Percentiles rank a stretch among this genome's conserved stretches.
Evolutionary conservation across 768 basidiomycete species (phyloP).

Genomic region (Russula foetens): DNA sequence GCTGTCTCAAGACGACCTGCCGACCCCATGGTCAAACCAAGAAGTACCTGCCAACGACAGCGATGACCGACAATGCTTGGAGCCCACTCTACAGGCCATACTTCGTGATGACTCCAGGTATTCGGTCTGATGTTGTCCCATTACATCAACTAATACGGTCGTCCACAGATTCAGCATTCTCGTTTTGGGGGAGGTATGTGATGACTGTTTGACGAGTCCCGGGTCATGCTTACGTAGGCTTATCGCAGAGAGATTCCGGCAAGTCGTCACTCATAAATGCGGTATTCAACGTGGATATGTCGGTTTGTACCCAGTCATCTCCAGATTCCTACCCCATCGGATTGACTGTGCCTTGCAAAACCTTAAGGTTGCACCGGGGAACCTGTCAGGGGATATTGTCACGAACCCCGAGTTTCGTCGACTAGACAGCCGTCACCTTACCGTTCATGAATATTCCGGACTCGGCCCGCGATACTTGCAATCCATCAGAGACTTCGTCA

Average conservation of each 20-base stretch:
- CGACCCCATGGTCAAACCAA: background rate
- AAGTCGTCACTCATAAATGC: conserved; percentile 5
- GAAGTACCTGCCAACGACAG: too few species aligned
- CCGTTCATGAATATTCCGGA: background rate
- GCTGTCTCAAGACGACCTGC: background rate
- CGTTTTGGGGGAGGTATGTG: conserved; percentile 6
- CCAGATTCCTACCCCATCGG: background rate
- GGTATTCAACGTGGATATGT: background rate
- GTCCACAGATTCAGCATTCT: conserved; percentile 7
- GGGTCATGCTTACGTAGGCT: background rate
- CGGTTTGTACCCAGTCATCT: background rate
- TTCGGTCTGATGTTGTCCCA: background rate
- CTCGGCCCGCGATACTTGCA: background rate
- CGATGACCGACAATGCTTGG: background rate
- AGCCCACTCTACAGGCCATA: background rate
- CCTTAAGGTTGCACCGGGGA: background rate
- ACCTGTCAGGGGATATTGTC: background rate
- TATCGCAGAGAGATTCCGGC: background rate
- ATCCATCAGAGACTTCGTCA: background rate
- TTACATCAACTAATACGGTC: background rate
- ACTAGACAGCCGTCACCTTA: background rate
- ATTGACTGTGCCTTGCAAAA: background rate
- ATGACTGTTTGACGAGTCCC: too few species aligned
- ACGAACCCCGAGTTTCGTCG: background rate
- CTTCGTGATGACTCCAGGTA: conserved; percentile 4